A percentile compares a stretch with the other conserved stretches of the same genome.
These are phyloP conservation scores for Aspergillus tamarii DNA, from an alignment of 2,329 filamentous ascomycete species.

Conservation along the genomic window DNA sequence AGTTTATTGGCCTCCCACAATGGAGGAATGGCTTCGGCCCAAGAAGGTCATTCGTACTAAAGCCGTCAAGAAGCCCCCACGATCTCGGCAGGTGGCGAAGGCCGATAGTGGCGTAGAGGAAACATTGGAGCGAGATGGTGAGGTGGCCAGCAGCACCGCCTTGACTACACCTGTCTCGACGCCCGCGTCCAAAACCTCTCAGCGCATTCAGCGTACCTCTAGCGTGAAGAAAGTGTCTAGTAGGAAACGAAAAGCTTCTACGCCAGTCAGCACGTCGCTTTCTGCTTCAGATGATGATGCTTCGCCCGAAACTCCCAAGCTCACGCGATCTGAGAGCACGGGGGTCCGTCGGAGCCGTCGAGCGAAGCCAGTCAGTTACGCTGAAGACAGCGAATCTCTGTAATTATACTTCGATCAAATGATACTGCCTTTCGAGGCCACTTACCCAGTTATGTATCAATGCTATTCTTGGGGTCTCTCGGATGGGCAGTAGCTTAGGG, in stretches of 20 bases:
- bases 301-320: slow-evolving; percentile 13
- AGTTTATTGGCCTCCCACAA: slow-evolving; percentile 88
- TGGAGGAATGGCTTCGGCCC: slow-evolving; percentile 88
- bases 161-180: slow-evolving; percentile 21
- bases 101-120: slow-evolving; percentile 12
- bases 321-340: slow-evolving; percentile 11
- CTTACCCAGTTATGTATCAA: neutral
- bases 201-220: slow-evolving; percentile 12
- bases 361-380: slow-evolving; percentile 39
- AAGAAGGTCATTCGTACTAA: slow-evolving; percentile 60
- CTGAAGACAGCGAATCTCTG: slow-evolving; percentile 35
- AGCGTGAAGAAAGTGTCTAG: slow-evolving; percentile 24
- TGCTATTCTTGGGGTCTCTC: neutral
- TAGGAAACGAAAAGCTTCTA: slow-evolving; percentile 36
- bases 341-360: slow-evolving; percentile 34
- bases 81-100: slow-evolving; percentile 23
- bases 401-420: neutral
- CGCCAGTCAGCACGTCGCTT: slow-evolving; percentile 27
- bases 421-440: neutral
- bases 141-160: slow-evolving; percentile 10
- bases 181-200: slow-evolving; percentile 15
- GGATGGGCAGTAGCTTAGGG: no score
- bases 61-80: slow-evolving; percentile 23
- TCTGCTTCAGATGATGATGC: slow-evolving; percentile 30
- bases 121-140: slow-evolving; percentile 6